Evolutionary conservation across 805 yeast species (phyloP).

Genomic region (Pichia paraexigua): DNA sequence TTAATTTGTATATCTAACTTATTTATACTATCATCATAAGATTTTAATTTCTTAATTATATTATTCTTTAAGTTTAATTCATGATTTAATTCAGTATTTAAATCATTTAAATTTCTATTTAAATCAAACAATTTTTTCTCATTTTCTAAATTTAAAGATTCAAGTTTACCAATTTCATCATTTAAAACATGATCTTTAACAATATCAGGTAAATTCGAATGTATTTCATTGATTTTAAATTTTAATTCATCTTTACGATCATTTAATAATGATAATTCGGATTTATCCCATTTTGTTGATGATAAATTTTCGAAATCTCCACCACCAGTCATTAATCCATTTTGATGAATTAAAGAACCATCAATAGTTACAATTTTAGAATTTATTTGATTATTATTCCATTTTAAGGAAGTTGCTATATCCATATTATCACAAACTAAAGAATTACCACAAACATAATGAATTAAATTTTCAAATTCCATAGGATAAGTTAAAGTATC

Average conservation of each 20-base stretch:
- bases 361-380: constrained; percentile 72
- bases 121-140: constrained; percentile 22
- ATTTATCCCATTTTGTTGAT: constrained; percentile 70
- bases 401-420: constrained; percentile 63
- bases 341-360: constrained; percentile 76
- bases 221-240: constrained; percentile 35
- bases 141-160: constrained; percentile 25
- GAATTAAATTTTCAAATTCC: constrained; percentile 65
- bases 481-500: constrained; percentile 71
- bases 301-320: constrained; percentile 54
- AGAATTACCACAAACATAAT: constrained; percentile 71
- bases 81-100: constrained; percentile 41
- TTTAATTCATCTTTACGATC: constrained; percentile 44
- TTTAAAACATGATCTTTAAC: constrained; percentile 47
- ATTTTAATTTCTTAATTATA: constrained; percentile 12
- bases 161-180: constrained; percentile 45
- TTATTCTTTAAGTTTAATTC: constrained; percentile 27
- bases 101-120: constrained; percentile 25
- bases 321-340: constrained; percentile 95
- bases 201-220: constrained; percentile 42
- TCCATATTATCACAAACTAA: constrained; percentile 66
- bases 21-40: constrained; percentile 15
- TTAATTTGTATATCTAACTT: constrained; percentile 25
- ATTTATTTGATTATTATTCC: constrained; percentile 47
- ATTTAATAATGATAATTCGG: constrained; percentile 48